Evolutionary conservation across 176 grass and related monocot species (phyloP).

Genomic region (Eleusine indica): DNA sequence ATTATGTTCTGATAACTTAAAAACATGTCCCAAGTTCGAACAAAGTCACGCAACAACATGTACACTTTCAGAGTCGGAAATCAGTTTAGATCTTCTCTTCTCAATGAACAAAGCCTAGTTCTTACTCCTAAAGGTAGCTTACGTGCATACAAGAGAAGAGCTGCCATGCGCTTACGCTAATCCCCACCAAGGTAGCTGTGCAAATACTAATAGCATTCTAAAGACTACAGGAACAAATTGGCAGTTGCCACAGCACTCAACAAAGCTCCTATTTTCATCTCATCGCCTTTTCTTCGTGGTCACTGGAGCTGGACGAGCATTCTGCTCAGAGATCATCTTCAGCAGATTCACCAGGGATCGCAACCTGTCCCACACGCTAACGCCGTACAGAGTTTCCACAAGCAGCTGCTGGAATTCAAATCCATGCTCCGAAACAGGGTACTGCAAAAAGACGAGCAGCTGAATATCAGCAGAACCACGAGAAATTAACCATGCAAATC

Average conservation of each 20-base stretch:
- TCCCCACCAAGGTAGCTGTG: background rate
- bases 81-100: background rate
- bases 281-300: conserved; percentile 50
- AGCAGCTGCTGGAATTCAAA: conserved; percentile 94
- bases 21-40: background rate
- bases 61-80: background rate
- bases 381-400: conserved; percentile 79
- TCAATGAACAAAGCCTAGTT: background rate
- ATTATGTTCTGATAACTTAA: background rate
- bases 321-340: conserved; percentile 80
- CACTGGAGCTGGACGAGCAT: conserved; percentile 30
- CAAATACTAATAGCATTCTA: background rate
- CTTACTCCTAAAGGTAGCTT: conserved; percentile 14
- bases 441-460: conserved; percentile 49
- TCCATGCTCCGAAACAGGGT: conserved; percentile 81
- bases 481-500: background rate
- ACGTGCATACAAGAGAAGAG: background rate
- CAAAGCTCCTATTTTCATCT: background rate
- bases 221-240: background rate
- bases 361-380: conserved; percentile 85
- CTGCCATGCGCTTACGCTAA: background rate
- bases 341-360: conserved; percentile 68
- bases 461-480: conserved; percentile 32
- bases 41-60: conserved; percentile 11
- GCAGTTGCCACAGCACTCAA: no score